Conservation (phyloP, 352 stramenopile species). For the Phytophthora palmivora region DNA sequence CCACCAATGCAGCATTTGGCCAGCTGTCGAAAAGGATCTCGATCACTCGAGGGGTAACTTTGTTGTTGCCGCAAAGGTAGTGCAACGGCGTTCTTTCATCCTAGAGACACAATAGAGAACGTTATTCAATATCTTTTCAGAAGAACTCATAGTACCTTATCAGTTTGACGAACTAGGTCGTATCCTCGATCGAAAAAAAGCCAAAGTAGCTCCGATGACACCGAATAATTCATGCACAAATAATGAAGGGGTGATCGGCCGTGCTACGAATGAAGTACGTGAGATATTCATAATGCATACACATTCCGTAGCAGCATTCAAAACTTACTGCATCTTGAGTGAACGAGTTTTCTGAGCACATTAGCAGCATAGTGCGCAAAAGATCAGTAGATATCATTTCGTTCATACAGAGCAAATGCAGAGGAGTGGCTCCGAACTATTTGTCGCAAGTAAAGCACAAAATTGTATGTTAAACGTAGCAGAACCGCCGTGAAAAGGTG, state of each 20-base stretch:
- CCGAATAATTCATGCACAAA: constrained; percentile 62
- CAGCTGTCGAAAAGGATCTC: constrained; percentile 80
- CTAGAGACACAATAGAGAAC: constrained; percentile 25
- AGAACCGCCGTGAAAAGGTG: not conserved
- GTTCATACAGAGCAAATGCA: constrained; percentile 79
- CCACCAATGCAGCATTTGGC: constrained; percentile 57
- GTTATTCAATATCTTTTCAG: not conserved
- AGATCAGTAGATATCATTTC: constrained; percentile 44
- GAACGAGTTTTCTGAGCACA: constrained; percentile 53
- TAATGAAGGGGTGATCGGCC: constrained; percentile 74
- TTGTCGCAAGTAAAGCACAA: not conserved
- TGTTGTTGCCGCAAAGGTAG: constrained; percentile 65
- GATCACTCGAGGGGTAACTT: constrained; percentile 54
- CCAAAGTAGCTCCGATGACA: constrained; percentile 71
- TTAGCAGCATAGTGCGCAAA: constrained; percentile 50
- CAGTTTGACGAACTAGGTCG: constrained; percentile 59
- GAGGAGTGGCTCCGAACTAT: constrained; percentile 62
- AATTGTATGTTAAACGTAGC: not conserved
- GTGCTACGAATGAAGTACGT: constrained; percentile 41
- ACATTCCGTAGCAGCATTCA: constrained; percentile 14
- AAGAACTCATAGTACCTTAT: constrained; percentile 40
- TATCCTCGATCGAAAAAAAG: constrained; percentile 71
- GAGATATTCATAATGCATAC: not conserved
- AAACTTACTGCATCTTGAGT: constrained; percentile 52
- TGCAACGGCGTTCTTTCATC: constrained; percentile 66